Base-by-base conservation (phyloP, 2,329 filamentous ascomycete species). In the Neospermospora avenae region DNA sequence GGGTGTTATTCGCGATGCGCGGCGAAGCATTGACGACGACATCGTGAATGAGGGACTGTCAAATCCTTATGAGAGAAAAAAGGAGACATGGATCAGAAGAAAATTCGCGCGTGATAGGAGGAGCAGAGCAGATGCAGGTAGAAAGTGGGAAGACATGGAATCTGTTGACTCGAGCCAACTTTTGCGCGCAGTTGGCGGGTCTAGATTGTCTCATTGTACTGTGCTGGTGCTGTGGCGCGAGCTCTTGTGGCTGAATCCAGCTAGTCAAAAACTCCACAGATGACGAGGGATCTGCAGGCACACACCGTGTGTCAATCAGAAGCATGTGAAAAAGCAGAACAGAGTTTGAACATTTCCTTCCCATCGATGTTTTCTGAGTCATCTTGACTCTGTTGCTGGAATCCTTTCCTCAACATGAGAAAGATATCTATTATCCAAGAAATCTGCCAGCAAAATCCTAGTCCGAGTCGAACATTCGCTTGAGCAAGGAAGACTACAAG, bases 21-120 rank as follows among this genome's bases (percentile, higher is more conserved):
- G 54, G 48, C 49, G 60, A 60, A 62, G 54, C 53, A 67, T 63
- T 64, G 63, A 58, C 45, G 51, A 53, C 28, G 46, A 66, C 68
- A 69, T 70, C 25, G 55, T 54, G 63, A 64, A 58, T 39, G 53
- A 53, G 46, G 35, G 55, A 51, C 58, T 54, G 35, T 57, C 39
- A 62, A 41, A 41, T 22, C 52, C 52, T 45, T 51, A 60, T 56
- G 3, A 60, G 48, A 48, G 24, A 48, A 60, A 63, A 31, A 34
- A 61, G 56, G 45, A 44, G 57, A 59, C 55, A 52, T 53, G 61
- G 49, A 37, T 60, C 14, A 44, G 37, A 58, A 59, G 39, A 59
- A 28, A 49, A 58, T 58, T 44, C 20, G 49, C 55, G 24, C 48
- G 28, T 53, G 55, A 37, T 55, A 65, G 53, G 53, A 45, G n/a